Evolutionary conservation across 1,284 basidiomycete species (phyloP).

Genomic region (Ceratobasidium sp.): DNA sequence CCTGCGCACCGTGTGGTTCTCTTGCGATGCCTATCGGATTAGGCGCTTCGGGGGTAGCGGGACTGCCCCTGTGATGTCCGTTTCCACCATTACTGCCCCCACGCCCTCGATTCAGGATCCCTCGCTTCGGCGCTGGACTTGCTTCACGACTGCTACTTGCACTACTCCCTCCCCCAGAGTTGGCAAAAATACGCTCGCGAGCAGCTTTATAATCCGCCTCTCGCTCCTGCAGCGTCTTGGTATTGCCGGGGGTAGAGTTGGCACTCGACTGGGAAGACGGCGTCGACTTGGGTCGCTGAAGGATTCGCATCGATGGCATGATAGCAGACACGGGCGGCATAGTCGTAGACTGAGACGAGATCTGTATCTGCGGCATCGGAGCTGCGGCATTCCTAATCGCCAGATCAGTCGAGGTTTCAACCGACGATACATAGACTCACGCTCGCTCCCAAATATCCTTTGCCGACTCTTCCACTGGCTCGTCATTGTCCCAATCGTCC

Average conservation of each 20-base stretch:
- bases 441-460: constrained; percentile 26
- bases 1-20: constrained; percentile 15
- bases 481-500: constrained; percentile 43
- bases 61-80: constrained; percentile 21
- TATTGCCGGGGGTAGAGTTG: not conserved
- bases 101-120: constrained; percentile 23
- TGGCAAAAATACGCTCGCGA: constrained; percentile 42
- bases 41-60: constrained; percentile 6
- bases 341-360: constrained; percentile 25
- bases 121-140: constrained; percentile 32
- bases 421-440: constrained; percentile 35
- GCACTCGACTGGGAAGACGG: constrained; percentile 31
- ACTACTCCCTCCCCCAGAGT: constrained; percentile 16
- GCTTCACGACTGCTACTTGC: constrained; percentile 24
- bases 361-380: constrained; percentile 37
- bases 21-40: not conserved
- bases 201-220: constrained; percentile 43
- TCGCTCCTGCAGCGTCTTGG: constrained; percentile 40
- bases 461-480: constrained; percentile 39
- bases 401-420: constrained; percentile 2
- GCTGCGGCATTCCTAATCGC: constrained; percentile 22
- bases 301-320: constrained; percentile 39
- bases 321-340: constrained; percentile 38
- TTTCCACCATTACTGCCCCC: constrained; percentile 9
- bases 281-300: constrained; percentile 40